phyloP scores from a whole-genome alignment of 2,329 filamentous ascomycete genomes.

The Trichoderma cornu-damae region DNA sequence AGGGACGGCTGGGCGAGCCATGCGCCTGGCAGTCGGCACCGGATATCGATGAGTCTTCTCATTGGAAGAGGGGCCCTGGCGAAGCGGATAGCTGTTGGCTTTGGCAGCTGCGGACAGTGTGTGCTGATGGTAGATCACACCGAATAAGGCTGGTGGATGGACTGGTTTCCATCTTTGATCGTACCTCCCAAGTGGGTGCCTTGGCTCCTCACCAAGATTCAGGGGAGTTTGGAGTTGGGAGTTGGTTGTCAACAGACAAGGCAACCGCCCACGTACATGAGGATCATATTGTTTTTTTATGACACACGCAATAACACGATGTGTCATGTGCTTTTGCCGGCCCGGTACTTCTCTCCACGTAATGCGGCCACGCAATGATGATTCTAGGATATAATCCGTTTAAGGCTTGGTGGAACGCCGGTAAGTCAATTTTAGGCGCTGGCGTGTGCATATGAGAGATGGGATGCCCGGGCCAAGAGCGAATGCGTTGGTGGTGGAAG shows the following conservation, averaged over 20 bases:
- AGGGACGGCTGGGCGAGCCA: conserved; percentile 2
- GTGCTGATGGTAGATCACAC: background rate
- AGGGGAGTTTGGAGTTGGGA: background rate
- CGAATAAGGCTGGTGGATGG: background rate
- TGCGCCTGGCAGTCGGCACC: background rate
- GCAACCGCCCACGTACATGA: background rate
- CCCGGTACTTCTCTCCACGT: background rate
- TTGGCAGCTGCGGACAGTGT: conserved; percentile 3
- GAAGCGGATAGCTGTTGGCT: background rate
- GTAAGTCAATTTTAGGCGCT: background rate
- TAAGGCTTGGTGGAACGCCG: background rate
- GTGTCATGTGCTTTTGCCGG: background rate
- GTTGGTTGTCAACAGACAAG: no score
- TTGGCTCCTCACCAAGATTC: no score
- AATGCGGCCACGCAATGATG: background rate
- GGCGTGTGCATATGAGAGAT: background rate
- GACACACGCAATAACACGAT: background rate
- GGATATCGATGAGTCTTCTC: background rate
- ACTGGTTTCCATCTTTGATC: background rate
- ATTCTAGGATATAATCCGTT: background rate
- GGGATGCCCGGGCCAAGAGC: background rate
- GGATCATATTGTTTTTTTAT: background rate
- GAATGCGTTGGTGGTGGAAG: background rate
- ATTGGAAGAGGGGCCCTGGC: background rate
- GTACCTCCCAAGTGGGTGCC: background rate